Evolutionary conservation across 2,329 filamentous ascomycete species (phyloP).

Genomic region (Daldinia sp.): DNA sequence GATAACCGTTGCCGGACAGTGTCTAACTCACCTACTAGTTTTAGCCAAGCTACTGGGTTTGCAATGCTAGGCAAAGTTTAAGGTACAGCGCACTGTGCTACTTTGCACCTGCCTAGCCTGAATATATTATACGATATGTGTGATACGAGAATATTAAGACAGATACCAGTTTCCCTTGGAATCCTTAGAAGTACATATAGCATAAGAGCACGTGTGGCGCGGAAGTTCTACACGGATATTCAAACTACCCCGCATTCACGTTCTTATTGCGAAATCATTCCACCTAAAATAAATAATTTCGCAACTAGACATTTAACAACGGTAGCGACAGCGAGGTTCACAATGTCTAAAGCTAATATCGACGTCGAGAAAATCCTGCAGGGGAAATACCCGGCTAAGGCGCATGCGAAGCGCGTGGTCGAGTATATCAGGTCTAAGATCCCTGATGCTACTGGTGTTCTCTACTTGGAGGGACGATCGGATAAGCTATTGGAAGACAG

Average conservation of each 20-base stretch:
- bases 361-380: constrained; percentile 66
- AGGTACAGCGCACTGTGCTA: background rate
- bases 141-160: constrained; percentile 10
- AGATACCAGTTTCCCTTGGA: constrained; percentile 5
- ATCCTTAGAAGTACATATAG: constrained; percentile 6
- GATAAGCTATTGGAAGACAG: constrained; percentile 89
- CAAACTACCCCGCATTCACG: constrained; percentile 46
- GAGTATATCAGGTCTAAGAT: constrained; percentile 78
- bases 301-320: constrained; percentile 32
- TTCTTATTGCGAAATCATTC: constrained; percentile 32
- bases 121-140: constrained; percentile 5
- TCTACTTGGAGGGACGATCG: constrained; percentile 90
- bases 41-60: background rate
- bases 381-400: constrained; percentile 84
- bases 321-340: constrained; percentile 16
- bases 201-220: constrained; percentile 18
- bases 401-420: constrained; percentile 85
- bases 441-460: constrained; percentile 74
- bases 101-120: constrained; percentile 8
- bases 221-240: constrained; percentile 26
- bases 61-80: background rate
- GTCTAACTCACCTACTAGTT: background rate
- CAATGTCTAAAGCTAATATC: constrained; percentile 51
- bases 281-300: constrained; percentile 25
- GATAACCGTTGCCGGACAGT: background rate